Conservation (phyloP, 2,329 filamentous ascomycete species). For the Botrytis elliptica region DNA sequence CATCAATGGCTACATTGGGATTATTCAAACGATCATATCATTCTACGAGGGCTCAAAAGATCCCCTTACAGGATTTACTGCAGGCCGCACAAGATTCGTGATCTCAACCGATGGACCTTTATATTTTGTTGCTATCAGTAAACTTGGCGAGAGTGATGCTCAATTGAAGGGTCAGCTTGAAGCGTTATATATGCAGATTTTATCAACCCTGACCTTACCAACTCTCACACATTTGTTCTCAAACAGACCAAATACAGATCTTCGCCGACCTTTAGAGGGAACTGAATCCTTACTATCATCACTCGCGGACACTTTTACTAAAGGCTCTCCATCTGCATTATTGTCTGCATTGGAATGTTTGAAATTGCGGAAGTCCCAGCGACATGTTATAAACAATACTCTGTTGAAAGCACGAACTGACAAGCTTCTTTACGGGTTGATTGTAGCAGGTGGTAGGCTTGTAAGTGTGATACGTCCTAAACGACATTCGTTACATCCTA, state of each 20-base stretch:
- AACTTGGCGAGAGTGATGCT: conserved; percentile 84
- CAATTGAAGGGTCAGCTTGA: conserved; percentile 87
- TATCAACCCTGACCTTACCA: conserved; percentile 90
- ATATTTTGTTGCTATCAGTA: conserved; percentile 91
- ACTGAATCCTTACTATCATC: conserved; percentile 90
- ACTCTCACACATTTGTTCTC: conserved; percentile 84
- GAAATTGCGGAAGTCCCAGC: conserved; percentile 84
- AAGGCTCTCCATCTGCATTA: conserved; percentile 83
- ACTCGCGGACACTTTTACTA: conserved; percentile 90
- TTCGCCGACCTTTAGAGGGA: conserved; percentile 84
- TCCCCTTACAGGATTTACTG: conserved; percentile 77
- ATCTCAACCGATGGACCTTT: conserved; percentile 81
- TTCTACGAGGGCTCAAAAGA: conserved; percentile 85
- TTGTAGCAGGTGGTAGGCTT: conserved; percentile 87
- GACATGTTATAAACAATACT: conserved; percentile 80
- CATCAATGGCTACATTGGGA: conserved; percentile 90
- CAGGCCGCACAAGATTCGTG: conserved; percentile 83
- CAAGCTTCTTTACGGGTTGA: conserved; percentile 84
- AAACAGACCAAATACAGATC: conserved; percentile 87
- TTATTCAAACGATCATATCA: conserved; percentile 96
- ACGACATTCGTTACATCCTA: conserved; percentile 91
- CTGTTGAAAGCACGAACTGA: conserved; percentile 76
- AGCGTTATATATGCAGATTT: conserved; percentile 95
- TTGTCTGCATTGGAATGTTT: conserved; percentile 90
- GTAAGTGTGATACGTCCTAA: conserved; percentile 94